phyloP scores from a whole-genome alignment of 2,329 filamentous ascomycete species.

The Epichloe bromicola region DNA sequence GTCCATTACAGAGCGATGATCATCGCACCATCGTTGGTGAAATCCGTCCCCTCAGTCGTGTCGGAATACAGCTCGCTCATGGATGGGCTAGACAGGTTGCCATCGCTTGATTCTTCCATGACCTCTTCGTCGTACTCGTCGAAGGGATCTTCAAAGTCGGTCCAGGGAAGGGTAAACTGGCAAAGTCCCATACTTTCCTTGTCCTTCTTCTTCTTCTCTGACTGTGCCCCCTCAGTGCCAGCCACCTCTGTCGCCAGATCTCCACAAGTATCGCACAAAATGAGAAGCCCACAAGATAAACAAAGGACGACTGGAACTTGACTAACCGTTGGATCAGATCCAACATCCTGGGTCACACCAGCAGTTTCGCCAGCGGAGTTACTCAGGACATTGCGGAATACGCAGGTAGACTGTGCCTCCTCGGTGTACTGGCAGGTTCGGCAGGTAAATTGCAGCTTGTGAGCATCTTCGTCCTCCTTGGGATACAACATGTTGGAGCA shows the following conservation, averaged over 20 bases:
- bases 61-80: conserved; percentile 9
- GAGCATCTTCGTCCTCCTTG: conserved; percentile 76
- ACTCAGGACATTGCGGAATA: conserved; percentile 90
- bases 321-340: conserved; percentile 97
- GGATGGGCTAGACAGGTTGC: neutral
- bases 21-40: conserved; percentile 12
- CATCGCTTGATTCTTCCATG: conserved; percentile 9
- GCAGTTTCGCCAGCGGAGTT: conserved; percentile 89
- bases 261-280: conserved; percentile 30
- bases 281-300: conserved; percentile 31
- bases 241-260: conserved; percentile 13
- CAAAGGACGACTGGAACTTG: conserved; percentile 30
- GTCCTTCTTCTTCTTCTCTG: conserved; percentile 5
- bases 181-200: conserved; percentile 16
- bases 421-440: conserved; percentile 90
- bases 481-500: conserved; percentile 98
- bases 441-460: conserved; percentile 87
- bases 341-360: conserved; percentile 93
- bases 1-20: conserved; percentile 1
- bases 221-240: neutral
- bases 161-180: conserved; percentile 15
- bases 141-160: conserved; percentile 18
- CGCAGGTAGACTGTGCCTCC: conserved; percentile 73
- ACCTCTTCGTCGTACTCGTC: conserved; percentile 27
- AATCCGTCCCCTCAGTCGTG: conserved; percentile 9